Conservation (phyloP, 768 basidiomycete species). For the Naganishia vaughanmartiniae region DNA sequence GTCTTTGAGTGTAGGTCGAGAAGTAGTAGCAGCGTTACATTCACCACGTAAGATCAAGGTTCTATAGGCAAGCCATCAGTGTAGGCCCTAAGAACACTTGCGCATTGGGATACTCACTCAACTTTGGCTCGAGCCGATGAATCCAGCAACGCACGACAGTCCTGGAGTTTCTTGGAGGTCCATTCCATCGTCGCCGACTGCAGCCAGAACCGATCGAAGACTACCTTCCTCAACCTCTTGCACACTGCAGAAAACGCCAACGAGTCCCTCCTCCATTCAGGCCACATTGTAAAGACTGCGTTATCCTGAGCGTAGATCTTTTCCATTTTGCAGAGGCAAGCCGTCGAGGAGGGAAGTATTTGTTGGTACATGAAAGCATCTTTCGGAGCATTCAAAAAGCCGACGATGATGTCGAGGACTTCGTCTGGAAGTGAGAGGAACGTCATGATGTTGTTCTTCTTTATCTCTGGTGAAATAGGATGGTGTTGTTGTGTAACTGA, state of each 20-base stretch:
- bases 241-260: not conserved
- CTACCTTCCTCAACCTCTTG: not conserved
- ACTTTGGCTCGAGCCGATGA: not conserved
- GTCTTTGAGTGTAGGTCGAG: too few relatives aligned
- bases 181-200: not conserved
- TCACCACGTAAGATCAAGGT: too few relatives aligned
- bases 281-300: not conserved
- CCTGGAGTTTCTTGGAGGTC: not conserved
- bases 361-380: too few relatives aligned
- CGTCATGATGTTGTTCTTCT: not conserved
- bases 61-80: too few relatives aligned
- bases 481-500: too few relatives aligned
- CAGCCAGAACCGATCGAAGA: not conserved
- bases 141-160: not conserved
- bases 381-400: not conserved
- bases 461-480: too few relatives aligned
- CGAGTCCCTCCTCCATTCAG: not conserved
- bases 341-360: too few relatives aligned
- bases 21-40: too few relatives aligned
- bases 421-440: not conserved
- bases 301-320: not conserved
- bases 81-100: not conserved
- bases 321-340: not conserved
- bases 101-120: not conserved
- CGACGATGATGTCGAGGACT: constrained; percentile 1